Evolutionary conservation across 2,329 filamentous ascomycete species (phyloP).

Genomic region (Periglandula ipomoeae): DNA sequence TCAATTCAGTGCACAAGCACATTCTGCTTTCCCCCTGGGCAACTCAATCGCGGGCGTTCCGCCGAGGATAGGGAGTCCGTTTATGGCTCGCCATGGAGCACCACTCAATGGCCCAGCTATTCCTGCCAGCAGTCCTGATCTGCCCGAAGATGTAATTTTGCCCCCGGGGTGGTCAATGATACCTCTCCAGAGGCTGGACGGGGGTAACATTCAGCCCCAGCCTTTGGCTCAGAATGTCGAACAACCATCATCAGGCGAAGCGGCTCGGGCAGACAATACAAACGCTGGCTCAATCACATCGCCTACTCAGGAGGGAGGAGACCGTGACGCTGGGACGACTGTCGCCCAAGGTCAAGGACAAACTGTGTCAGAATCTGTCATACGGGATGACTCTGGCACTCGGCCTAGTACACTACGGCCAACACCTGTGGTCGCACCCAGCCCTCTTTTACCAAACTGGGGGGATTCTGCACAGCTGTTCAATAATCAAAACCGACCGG

Average conservation of each 20-base stretch:
- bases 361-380: not conserved
- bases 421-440: conserved; percentile 35
- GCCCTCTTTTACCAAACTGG: conserved; percentile 41
- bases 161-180: conserved; percentile 57
- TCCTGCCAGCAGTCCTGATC: conserved; percentile 49
- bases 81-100: conserved; percentile 39
- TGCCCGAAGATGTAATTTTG: conserved; percentile 55
- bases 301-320: not conserved
- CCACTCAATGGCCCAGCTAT: conserved; percentile 39
- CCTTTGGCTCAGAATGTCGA: conserved; percentile 8
- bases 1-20: conserved; percentile 12
- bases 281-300: not conserved
- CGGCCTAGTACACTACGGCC: conserved; percentile 11
- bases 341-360: not conserved
- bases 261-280: conserved; percentile 7
- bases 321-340: not conserved
- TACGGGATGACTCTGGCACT: not conserved
- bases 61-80: conserved; percentile 29
- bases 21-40: conserved; percentile 13
- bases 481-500: conserved; percentile 20
- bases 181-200: conserved; percentile 48
- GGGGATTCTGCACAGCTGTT: conserved; percentile 41
- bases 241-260: conserved; percentile 11
- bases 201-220: conserved; percentile 16
- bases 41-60: conserved; percentile 17